phyloP scores from a whole-genome alignment of 208 protist genomes.

The Leishmania guyanensis region DNA sequence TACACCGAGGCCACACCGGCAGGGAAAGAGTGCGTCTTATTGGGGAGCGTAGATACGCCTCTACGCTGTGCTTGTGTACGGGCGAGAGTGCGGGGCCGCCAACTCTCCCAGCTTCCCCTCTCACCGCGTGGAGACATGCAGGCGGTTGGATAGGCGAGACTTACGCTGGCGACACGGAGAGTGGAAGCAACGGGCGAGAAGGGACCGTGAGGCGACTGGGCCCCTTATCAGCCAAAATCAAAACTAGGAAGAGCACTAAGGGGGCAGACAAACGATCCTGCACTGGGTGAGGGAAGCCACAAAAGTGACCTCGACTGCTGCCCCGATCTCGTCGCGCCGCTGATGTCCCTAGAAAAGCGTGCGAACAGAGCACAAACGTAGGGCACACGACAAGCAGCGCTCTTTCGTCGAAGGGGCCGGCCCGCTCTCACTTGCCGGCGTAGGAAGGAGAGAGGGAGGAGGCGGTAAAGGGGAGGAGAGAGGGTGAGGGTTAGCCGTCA shows the following conservation, averaged over 20 bases:
- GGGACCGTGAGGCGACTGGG: background rate
- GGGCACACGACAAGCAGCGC: background rate
- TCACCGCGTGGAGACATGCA: background rate
- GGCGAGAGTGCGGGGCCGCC: background rate
- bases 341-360: no score
- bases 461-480: background rate
- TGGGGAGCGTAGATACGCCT: background rate
- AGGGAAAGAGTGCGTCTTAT: background rate
- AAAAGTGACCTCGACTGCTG: background rate
- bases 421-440: background rate
- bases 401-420: background rate
- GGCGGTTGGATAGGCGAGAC: background rate
- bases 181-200: background rate
- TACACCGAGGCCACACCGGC: background rate
- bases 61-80: background rate
- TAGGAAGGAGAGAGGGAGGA: background rate
- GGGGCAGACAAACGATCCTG: background rate
- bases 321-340: no score
- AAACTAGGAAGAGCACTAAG: background rate
- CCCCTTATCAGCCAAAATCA: background rate
- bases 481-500: background rate
- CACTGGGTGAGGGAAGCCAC: background rate
- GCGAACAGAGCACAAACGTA: background rate
- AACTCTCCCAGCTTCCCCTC: no score
- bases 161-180: background rate